Percentiles rank a stretch among this genome's conserved stretches.
phyloP scores from a whole-genome alignment of 176 grass and related monocot species.

The Avena insularis region DNA sequence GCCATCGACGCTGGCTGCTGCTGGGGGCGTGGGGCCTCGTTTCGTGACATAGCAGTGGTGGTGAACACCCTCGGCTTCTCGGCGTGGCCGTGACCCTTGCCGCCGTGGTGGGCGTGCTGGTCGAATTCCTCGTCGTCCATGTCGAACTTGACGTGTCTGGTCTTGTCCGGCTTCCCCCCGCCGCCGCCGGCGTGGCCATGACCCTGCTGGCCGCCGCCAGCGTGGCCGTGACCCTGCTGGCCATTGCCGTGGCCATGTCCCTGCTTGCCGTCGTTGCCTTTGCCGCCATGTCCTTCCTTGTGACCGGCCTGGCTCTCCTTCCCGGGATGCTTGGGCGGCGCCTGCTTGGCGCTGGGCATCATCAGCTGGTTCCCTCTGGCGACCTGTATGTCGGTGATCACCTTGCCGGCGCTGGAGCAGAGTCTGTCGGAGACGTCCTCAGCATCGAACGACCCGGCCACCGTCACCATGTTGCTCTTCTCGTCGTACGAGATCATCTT shows the following conservation, averaged over 20 bases:
- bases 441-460: constrained; percentile 74
- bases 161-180: constrained; percentile 36
- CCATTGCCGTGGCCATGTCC: background rate
- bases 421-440: constrained; percentile 65
- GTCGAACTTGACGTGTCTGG: constrained; percentile 29
- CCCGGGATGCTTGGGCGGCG: constrained; percentile 41
- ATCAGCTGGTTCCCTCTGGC: constrained; percentile 38
- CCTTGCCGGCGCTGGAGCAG: constrained; percentile 59
- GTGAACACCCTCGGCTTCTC: constrained; percentile 52
- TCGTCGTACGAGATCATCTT: constrained; percentile 70
- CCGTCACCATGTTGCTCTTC: constrained; percentile 64
- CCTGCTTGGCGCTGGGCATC: constrained; percentile 49
- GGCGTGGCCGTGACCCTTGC: background rate
- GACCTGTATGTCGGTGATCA: constrained; percentile 76
- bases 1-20: constrained; percentile 47
- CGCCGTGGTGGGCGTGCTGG: background rate
- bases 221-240: background rate
- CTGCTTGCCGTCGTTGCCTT: background rate
- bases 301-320: constrained; percentile 11
- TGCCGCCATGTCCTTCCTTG: background rate
- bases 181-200: background rate
- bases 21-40: constrained; percentile 38
- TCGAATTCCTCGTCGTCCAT: constrained; percentile 19
- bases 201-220: background rate
- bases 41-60: constrained; percentile 33